These are phyloP conservation scores for Mucor circinelloides DNA, from an alignment of 371 early-diverging fungal genomes.

Conservation along the genomic window DNA sequence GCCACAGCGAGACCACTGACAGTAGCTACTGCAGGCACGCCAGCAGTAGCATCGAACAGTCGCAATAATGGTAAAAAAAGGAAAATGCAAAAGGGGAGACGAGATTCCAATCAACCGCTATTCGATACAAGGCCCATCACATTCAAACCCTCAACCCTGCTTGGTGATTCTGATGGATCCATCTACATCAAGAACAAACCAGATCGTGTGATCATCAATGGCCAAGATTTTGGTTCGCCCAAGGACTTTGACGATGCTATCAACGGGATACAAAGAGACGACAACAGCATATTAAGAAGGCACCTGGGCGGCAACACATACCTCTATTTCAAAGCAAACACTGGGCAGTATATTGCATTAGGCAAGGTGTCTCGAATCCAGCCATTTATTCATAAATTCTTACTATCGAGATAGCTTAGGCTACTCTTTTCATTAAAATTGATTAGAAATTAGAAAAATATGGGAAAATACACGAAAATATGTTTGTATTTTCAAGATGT, in stretches of 20 bases:
- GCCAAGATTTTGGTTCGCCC: slow-evolving; percentile 17
- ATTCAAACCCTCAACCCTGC: not conserved
- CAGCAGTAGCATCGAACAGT: not conserved
- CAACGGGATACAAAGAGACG: not conserved
- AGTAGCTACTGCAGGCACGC: not conserved
- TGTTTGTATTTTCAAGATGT: too few relatives aligned
- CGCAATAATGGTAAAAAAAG: not conserved
- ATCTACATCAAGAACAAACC: slow-evolving; percentile 13
- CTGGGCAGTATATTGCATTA: slow-evolving; percentile 3
- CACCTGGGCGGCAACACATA: not conserved
- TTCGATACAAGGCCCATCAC: not conserved
- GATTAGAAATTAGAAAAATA: slow-evolving; percentile 10
- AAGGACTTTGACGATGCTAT: slow-evolving; percentile 27
- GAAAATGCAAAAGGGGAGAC: not conserved
- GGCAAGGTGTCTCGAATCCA: slow-evolving; percentile 21
- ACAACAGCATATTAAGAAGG: slow-evolving; percentile 15
- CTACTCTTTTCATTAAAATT: not conserved
- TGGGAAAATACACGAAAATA: too few relatives aligned
- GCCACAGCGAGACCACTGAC: not conserved
- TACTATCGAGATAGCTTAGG: slow-evolving; percentile 1
- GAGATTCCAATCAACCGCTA: not conserved
- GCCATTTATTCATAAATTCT: slow-evolving; percentile 17
- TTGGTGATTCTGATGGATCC: not conserved
- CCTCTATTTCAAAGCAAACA: slow-evolving; percentile 12
- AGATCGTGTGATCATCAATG: slow-evolving; percentile 14